Evolutionary conservation across 1,284 basidiomycete genomes (phyloP).

Genomic region (Cryptococcus wingfieldii): DNA sequence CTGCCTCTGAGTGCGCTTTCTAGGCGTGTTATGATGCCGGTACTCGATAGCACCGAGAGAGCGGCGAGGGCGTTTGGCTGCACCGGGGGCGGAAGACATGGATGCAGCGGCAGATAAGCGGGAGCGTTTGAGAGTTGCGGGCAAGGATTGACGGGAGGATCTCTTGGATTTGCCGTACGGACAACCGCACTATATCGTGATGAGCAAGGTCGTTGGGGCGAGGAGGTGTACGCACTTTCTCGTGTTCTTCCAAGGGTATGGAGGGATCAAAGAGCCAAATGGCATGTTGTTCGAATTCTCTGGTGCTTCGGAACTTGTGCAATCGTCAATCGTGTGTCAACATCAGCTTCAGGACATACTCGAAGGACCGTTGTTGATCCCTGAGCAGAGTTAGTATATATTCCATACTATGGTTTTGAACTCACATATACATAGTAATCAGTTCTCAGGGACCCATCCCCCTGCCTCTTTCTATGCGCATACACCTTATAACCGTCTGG

Average conservation of each 20-base stretch:
- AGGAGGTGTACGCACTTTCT: slow-evolving; percentile 11
- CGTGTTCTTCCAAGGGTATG: slow-evolving; percentile 27
- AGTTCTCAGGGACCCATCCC: slow-evolving; percentile 16
- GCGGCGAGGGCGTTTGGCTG: too few species aligned
- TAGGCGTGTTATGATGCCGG: not conserved
- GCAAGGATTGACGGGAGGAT: not conserved
- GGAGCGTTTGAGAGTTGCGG: not conserved
- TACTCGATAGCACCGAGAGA: too few species aligned
- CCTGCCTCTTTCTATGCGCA: slow-evolving; percentile 25
- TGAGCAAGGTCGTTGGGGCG: not conserved
- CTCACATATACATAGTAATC: slow-evolving; percentile 38
- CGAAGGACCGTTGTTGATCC: slow-evolving; percentile 22
- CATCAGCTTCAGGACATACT: slow-evolving; percentile 13
- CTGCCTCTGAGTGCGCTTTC: not conserved
- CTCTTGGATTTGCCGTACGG: not conserved
- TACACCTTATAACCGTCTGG: slow-evolving; percentile 36
- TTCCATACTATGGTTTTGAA: not conserved
- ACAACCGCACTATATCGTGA: not conserved
- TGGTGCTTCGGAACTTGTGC: slow-evolving; percentile 20
- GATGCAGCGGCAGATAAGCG: not conserved
- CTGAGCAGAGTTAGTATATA: slow-evolving; percentile 13
- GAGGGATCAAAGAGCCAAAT: slow-evolving; percentile 35
- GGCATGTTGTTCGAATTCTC: slow-evolving; percentile 32
- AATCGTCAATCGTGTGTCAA: not conserved
- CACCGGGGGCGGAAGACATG: too few species aligned